These are phyloP conservation scores for Colletotrichum higginsianum DNA, from an alignment of 2,329 filamentous ascomycete species.

Conservation along the genomic window DNA sequence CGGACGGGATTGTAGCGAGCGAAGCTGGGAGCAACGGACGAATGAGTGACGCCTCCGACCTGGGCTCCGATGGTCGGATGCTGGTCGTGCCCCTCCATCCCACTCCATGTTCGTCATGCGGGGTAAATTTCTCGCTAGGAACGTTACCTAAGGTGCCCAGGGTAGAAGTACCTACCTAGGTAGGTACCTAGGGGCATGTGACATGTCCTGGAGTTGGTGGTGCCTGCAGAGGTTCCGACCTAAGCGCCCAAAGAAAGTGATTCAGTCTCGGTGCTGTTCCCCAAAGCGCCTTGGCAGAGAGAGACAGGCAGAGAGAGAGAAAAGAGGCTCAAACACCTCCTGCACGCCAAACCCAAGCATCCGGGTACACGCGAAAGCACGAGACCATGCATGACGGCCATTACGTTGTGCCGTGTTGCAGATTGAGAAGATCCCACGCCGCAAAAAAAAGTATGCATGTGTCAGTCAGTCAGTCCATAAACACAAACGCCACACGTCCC, in stretches of 20 bases:
- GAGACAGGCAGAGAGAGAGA: no score
- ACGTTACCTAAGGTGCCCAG: no score
- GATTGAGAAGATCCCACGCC: conserved; percentile 16
- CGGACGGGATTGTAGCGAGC: background rate
- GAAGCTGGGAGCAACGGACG: background rate
- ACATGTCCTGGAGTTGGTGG: no score
- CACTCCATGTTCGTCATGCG: conserved; percentile 29
- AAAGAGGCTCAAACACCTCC: background rate
- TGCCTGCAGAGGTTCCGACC: conserved; percentile 7
- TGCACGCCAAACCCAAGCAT: background rate
- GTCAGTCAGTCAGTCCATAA: background rate
- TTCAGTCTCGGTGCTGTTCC: background rate
- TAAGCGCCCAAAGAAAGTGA: background rate
- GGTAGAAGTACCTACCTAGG: no score
- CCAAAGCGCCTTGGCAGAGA: no score
- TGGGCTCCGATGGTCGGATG: conserved; percentile 18
- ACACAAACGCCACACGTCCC: background rate
- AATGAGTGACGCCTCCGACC: conserved; percentile 11
- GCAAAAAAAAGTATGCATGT: background rate
- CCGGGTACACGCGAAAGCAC: background rate
- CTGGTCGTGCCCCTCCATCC: conserved; percentile 30
- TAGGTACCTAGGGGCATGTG: no score
- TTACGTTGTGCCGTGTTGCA: conserved; percentile 24
- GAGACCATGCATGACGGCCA: conserved; percentile 3
- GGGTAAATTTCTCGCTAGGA: conserved; percentile 11